Evolutionary conservation across 208 protist genomes (phyloP), one percentile per base, ranked within the genome.

Genomic region (Novymonas esmeraldas): DNA sequence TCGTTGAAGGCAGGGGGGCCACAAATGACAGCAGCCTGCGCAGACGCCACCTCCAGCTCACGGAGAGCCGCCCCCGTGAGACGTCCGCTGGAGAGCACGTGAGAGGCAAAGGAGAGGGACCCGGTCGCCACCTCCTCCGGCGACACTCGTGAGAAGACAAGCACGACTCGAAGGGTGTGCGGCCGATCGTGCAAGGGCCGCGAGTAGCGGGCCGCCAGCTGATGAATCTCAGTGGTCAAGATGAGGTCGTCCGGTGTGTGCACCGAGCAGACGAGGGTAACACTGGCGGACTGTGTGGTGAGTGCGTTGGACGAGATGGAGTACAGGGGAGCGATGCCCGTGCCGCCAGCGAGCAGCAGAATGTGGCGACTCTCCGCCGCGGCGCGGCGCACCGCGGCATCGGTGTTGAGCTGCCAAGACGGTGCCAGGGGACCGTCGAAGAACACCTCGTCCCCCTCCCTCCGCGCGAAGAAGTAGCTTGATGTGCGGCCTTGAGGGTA

Each of bases 271-370:
- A 91, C 62, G 3, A 94, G 70, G 9, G 82, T 91, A 29, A 89
- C 85, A 38, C 77, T 73, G 4, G 76, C 68, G 3, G 69, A 38
- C 41, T 84, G 70, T 11, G 63, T 62, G 52, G 59, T 36, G 6
- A 90, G 81, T 24, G 89, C 49, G 45, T 84, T 54, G 28, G 24
- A 34, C 2, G 77, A 72, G 51, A 92, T 88, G 52, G 84, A 41
- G 78, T 86, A 94, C 18, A 94, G 46, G 3, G 85, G 83, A 22
- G 77, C 61, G 6, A 87, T 34, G 44, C 89, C 89, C 11, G 82
- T 89, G 48, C 89, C 89, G 42, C 83, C 89, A 11, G 77, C 83
- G 39, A 92, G 29, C 20, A 92, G 78, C 57, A 92, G 41, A 5
- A 95, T 61, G 67, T 90, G 82, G 24, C 77, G 64, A 18, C 54